These are phyloP conservation scores for Cryptococcus depauperatus DNA, from an alignment of 1,284 basidiomycete species.

Conservation along the genomic window DNA sequence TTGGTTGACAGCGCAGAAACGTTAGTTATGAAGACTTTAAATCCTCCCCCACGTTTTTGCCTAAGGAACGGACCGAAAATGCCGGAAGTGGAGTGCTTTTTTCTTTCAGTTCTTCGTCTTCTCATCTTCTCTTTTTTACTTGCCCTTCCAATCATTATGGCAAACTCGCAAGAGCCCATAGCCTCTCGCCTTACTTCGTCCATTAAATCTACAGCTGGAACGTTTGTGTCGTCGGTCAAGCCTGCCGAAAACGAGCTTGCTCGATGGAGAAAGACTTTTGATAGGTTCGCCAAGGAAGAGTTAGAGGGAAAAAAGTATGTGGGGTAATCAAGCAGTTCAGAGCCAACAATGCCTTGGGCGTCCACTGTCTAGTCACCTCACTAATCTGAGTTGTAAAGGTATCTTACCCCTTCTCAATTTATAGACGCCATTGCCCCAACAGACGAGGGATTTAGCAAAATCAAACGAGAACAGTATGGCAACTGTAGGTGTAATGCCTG, in stretches of 20 bases:
- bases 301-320: conserved; percentile 72
- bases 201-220: conserved; percentile 26
- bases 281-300: conserved; percentile 63
- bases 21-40: too few species aligned
- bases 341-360: too few species aligned
- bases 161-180: conserved; percentile 14
- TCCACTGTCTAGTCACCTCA: too few species aligned
- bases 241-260: conserved; percentile 72
- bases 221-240: conserved; percentile 57
- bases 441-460: conserved; percentile 66
- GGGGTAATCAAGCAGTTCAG: too few species aligned
- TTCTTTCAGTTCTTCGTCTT: too few species aligned
- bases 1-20: too few species aligned
- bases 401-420: conserved; percentile 72
- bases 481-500: conserved; percentile 49
- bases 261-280: conserved; percentile 78
- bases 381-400: too few species aligned
- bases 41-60: too few species aligned
- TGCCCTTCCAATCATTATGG: conserved; percentile 12
- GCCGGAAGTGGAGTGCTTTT: too few species aligned
- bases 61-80: too few species aligned
- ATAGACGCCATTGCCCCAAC: conserved; percentile 85
- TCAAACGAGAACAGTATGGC: conserved; percentile 74
- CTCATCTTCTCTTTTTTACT: too few species aligned
- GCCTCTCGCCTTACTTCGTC: conserved; percentile 15